These are phyloP conservation scores for Nannochloropsis gaditana DNA, from an alignment of 108 stramenopile species.

Conservation along the genomic window DNA sequence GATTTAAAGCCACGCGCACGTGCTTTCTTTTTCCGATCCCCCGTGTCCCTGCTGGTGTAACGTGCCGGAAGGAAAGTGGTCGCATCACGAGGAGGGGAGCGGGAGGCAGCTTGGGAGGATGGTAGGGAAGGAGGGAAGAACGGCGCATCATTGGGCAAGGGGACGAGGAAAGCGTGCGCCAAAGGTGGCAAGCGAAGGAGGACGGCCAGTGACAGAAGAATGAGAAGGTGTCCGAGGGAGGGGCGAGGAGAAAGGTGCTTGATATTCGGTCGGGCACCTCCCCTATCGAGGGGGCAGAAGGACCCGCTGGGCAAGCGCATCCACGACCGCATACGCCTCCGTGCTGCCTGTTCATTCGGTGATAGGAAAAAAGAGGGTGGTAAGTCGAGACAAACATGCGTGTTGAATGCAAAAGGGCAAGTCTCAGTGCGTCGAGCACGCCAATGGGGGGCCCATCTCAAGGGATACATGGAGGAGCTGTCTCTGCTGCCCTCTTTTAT, in stretches of 20 bases:
- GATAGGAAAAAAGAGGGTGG: no score
- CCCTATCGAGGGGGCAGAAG: no score
- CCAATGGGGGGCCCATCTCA: no score
- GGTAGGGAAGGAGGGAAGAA: background rate
- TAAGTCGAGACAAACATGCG: no score
- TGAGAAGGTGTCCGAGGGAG: background rate
- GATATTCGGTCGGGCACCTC: no score
- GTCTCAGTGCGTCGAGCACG: no score
- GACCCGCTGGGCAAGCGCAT: no score
- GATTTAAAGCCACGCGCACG: background rate
- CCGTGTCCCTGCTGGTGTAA: background rate
- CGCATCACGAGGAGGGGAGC: background rate
- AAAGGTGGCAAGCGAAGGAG: background rate
- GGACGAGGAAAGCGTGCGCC: background rate
- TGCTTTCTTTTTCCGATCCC: background rate
- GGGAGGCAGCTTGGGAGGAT: background rate
- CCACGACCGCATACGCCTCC: no score
- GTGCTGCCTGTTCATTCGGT: no score
- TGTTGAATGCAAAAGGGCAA: no score
- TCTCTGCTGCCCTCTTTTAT: no score
- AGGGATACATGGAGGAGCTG: no score
- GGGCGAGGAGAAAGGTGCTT: background rate
- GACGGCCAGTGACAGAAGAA: background rate
- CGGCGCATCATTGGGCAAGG: background rate
- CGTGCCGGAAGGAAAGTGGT: background rate